Evolutionary conservation across 2,329 filamentous ascomycete genomes (phyloP).

Genomic region (Cercospora brassicicola): DNA sequence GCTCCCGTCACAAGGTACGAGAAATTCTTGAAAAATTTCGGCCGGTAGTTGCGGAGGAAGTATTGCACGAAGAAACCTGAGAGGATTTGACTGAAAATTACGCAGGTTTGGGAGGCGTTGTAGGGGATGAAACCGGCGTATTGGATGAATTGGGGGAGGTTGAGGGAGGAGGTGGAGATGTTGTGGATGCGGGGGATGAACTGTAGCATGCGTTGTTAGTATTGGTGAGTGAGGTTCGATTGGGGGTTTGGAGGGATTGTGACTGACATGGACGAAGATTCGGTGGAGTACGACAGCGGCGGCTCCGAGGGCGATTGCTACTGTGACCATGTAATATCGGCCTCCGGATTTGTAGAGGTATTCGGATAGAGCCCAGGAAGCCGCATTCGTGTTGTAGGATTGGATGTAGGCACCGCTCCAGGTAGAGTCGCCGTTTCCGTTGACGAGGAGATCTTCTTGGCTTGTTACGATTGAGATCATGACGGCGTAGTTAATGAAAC

Average conservation of each 20-base stretch:
- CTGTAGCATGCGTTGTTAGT: too few species aligned
- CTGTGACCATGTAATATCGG: conserved; percentile 25
- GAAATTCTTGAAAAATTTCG: conserved; percentile 56
- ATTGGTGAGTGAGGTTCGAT: too few species aligned
- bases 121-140: conserved; percentile 58
- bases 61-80: conserved; percentile 54
- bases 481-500: conserved; percentile 47
- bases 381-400: conserved; percentile 41
- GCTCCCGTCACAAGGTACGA: conserved; percentile 56
- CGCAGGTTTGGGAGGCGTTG: conserved; percentile 57
- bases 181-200: conserved; percentile 50
- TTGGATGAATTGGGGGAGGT: conserved; percentile 57
- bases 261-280: conserved; percentile 40
- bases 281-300: conserved; percentile 47
- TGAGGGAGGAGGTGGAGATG: conserved; percentile 40
- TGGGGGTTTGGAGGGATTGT: conserved; percentile 19
- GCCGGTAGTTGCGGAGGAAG: conserved; percentile 55
- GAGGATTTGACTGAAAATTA: conserved; percentile 49
- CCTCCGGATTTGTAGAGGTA: conserved; percentile 54
- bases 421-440: conserved; percentile 50
- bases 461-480: conserved; percentile 56
- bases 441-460: conserved; percentile 51
- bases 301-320: conserved; percentile 54
- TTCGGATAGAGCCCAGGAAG: conserved; percentile 51
- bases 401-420: conserved; percentile 58